Conservation (phyloP, 2,329 filamentous ascomycete genomes). For the Chalaropsis thielavioides region DNA sequence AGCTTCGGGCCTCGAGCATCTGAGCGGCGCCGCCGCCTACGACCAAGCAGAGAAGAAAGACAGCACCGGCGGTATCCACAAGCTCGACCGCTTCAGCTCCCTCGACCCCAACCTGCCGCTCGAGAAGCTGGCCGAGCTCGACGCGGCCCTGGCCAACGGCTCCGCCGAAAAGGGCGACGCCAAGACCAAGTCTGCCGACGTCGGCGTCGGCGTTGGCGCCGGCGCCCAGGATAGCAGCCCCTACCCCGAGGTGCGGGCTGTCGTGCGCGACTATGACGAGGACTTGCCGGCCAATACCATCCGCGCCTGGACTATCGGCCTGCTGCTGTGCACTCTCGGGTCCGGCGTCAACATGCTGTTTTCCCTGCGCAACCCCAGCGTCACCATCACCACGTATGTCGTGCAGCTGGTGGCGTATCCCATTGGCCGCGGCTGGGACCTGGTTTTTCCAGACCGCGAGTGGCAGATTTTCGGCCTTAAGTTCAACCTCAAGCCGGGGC, state of each 20-base stretch:
- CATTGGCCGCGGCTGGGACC: conserved; percentile 39
- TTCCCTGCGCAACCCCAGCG: conserved; percentile 43
- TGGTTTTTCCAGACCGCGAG: conserved; percentile 38
- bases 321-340: conserved; percentile 47
- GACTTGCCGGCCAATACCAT: conserved; percentile 51
- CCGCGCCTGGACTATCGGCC: conserved; percentile 48
- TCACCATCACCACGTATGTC: conserved; percentile 46
- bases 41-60: conserved; percentile 36
- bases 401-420: conserved; percentile 49
- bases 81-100: not conserved
- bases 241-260: conserved; percentile 52
- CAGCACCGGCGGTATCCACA: not conserved
- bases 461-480: conserved; percentile 38
- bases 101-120: conserved; percentile 50
- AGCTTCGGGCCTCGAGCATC: conserved; percentile 29
- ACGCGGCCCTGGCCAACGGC: conserved; percentile 39
- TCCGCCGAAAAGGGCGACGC: conserved; percentile 34
- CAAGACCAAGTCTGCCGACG: conserved; percentile 22
- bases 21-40: conserved; percentile 39
- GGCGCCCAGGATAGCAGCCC: conserved; percentile 49
- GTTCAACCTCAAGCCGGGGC: conserved; percentile 42
- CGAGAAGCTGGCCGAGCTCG: conserved; percentile 45
- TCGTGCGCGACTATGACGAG: conserved; percentile 50
- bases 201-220: conserved; percentile 34
- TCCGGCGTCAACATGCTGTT: conserved; percentile 49